Conservation (phyloP, 1,284 basidiomycete species). For the Paramarasmius palmivorus region DNA sequence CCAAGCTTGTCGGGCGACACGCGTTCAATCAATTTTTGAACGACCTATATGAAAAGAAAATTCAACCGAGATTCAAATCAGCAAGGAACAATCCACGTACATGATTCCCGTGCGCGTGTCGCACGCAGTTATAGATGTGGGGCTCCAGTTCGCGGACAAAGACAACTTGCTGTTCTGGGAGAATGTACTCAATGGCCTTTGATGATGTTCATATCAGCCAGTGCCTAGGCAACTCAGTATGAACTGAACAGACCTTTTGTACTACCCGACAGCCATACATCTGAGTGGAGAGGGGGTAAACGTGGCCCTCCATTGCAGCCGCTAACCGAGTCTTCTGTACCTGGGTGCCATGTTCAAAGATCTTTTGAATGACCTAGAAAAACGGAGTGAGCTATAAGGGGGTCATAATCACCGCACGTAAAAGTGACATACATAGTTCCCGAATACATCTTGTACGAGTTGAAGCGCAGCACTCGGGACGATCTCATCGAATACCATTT, state of each 20-base stretch:
- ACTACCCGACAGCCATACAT: conserved; percentile 97
- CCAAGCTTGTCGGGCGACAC: conserved; percentile 75
- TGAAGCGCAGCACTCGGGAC: conserved; percentile 74
- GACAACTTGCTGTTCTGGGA: conserved; percentile 73
- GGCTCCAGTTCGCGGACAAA: conserved; percentile 84
- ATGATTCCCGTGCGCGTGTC: conserved; percentile 95
- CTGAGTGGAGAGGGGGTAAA: conserved; percentile 81
- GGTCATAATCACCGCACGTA: conserved; percentile 5
- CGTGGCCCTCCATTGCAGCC: conserved; percentile 77
- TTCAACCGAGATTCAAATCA: conserved; percentile 9
- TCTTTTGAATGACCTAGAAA: conserved; percentile 86
- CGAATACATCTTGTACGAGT: conserved; percentile 94
- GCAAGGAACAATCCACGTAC: conserved; percentile 51
- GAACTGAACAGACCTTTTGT: conserved; percentile 61
- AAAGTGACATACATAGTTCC: conserved; percentile 79
- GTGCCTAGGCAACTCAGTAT: conserved; percentile 2
- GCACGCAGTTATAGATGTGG: conserved; percentile 85
- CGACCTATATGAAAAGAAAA: conserved; percentile 45
- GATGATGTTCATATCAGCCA: conserved; percentile 11
- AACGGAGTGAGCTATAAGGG: conserved; percentile 6
- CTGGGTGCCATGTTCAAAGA: conserved; percentile 88
- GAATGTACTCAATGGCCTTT: conserved; percentile 84
- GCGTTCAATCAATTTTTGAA: conserved; percentile 86
- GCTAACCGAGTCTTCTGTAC: conserved; percentile 76
- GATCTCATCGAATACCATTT: conserved; percentile 89